Evolutionary conservation across 257 asterid species (phyloP).

Genomic region (Lantana camara): DNA sequence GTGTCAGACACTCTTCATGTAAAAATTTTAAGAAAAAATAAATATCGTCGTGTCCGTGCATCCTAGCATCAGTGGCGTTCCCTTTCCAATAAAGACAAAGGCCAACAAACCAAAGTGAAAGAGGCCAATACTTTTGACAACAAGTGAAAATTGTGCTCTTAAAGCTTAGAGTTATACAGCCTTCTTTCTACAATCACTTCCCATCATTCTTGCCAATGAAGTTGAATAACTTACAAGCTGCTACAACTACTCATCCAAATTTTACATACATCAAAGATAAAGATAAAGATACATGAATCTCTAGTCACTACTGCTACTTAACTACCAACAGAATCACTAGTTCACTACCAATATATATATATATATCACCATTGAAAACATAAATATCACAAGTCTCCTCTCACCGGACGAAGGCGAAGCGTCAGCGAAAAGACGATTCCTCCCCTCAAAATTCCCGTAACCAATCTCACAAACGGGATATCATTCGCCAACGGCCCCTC

Average conservation of each 20-base stretch:
- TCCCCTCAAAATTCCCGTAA: background rate
- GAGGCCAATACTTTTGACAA: too few species aligned
- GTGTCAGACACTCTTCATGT: too few species aligned
- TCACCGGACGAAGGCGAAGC: background rate
- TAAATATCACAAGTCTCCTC: too few species aligned
- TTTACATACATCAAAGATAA: constrained; percentile 29
- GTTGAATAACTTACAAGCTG: constrained; percentile 5
- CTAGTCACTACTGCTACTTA: constrained; percentile 20
- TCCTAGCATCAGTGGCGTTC: too few species aligned
- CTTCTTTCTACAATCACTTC: constrained; percentile 16
- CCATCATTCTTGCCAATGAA: constrained; percentile 14
- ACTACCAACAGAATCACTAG: background rate
- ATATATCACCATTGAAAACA: too few species aligned
- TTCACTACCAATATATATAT: too few species aligned
- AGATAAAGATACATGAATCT: background rate
- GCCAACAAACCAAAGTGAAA: too few species aligned
- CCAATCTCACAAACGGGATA: background rate
- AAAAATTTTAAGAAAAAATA: too few species aligned
- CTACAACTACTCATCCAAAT: constrained; percentile 19
- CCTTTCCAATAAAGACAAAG: too few species aligned
- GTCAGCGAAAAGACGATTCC: background rate
- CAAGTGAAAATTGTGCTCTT: constrained; percentile 10
- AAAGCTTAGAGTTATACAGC: constrained; percentile 15
- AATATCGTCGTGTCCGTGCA: too few species aligned
- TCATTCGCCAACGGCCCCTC: background rate